These are phyloP conservation scores for Xylaria bambusicola DNA, from an alignment of 495 filamentous ascomycete species.

Conservation along the genomic window DNA sequence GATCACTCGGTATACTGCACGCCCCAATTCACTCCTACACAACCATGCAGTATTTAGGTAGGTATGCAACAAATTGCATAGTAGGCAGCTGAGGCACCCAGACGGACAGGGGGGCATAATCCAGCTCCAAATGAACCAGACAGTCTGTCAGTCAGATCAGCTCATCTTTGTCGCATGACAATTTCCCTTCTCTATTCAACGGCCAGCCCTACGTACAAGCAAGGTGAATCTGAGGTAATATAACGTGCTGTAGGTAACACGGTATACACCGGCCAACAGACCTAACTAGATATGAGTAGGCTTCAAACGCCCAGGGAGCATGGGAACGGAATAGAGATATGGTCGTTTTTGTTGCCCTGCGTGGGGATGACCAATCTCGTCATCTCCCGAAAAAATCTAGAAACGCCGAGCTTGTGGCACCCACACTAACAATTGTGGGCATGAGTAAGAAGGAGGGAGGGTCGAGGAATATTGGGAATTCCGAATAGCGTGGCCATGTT, in stretches of 20 bases:
- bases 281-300: too few relatives aligned
- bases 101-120: conserved; percentile 5
- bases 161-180: conserved; percentile 13
- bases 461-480: neutral
- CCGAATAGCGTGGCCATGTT: too few relatives aligned
- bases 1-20: neutral
- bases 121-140: conserved; percentile 13
- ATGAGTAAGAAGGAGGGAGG: conserved; percentile 8
- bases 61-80: neutral
- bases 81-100: conserved; percentile 7
- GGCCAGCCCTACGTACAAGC: conserved; percentile 5
- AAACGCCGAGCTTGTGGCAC: conserved; percentile 40
- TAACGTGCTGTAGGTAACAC: too few relatives aligned
- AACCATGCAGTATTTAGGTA: neutral
- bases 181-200: neutral
- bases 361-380: conserved; percentile 35
- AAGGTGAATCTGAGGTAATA: neutral
- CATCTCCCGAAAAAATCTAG: conserved; percentile 39
- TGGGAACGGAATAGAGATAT: too few relatives aligned
- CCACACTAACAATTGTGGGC: conserved; percentile 27
- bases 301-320: too few relatives aligned
- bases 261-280: too few relatives aligned
- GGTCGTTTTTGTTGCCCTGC: too few relatives aligned
- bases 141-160: too few relatives aligned
- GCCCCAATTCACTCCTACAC: neutral